Evolutionary conservation across 495 filamentous ascomycete species (phyloP).

Genomic region (Penicillium silybi): DNA sequence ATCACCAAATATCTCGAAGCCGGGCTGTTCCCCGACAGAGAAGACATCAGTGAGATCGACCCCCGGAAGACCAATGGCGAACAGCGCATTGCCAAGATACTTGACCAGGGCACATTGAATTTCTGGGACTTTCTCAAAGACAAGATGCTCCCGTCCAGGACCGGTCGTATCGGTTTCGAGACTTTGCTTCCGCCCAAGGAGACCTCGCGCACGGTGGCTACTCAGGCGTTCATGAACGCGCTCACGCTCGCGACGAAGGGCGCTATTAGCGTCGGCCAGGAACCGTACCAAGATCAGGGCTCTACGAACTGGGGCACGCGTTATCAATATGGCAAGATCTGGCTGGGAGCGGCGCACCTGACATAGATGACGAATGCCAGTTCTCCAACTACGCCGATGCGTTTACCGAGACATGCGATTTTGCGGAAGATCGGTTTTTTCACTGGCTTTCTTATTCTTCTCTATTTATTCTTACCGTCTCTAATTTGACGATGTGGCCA

Average conservation of each 20-base stretch:
- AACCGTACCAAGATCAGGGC: constrained; percentile 18
- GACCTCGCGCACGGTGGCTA: constrained; percentile 57
- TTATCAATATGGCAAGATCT: constrained; percentile 35
- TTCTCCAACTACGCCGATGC: not conserved
- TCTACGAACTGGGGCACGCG: constrained; percentile 14
- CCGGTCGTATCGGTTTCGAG: constrained; percentile 48
- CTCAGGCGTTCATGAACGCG: constrained; percentile 70
- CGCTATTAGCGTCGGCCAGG: constrained; percentile 32
- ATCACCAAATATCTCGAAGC: constrained; percentile 37
- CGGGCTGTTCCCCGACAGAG: constrained; percentile 30
- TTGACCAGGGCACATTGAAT: constrained; percentile 55
- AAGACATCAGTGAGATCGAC: constrained; percentile 39
- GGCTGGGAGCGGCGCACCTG: not conserved
- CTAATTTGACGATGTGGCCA: not conserved
- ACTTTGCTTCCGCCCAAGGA: constrained; percentile 52
- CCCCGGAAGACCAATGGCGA: constrained; percentile 35
- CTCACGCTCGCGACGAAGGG: constrained; percentile 66
- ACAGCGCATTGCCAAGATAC: constrained; percentile 42
- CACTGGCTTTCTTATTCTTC: not conserved
- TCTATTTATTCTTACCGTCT: not conserved
- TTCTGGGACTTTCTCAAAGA: constrained; percentile 57
- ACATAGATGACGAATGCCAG: not conserved
- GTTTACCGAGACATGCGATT: not conserved
- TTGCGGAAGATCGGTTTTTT: not conserved
- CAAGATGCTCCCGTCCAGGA: not conserved